A percentile compares a stretch with the other conserved stretches of the same genome.
phyloP scores from a whole-genome alignment of 2,329 filamentous ascomycete genomes.

The Calonectria naviculata region DNA sequence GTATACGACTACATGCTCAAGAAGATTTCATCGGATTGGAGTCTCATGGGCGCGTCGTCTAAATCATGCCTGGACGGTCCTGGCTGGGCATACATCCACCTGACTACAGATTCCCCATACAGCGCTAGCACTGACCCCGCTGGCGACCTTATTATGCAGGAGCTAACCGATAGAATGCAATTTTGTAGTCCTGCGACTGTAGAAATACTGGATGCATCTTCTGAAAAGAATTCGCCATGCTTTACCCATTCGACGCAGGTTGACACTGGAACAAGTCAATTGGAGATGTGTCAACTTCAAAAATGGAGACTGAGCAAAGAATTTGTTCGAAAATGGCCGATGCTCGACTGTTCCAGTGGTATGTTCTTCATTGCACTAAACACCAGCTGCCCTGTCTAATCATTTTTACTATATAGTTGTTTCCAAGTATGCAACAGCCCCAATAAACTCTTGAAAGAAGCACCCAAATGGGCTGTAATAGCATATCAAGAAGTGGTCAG shows the following conservation, averaged over 20 bases:
- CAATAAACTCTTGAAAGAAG: too few relatives aligned
- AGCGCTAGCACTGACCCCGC: background rate
- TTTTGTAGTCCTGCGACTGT: too few relatives aligned
- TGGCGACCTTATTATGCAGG: constrained; percentile 1
- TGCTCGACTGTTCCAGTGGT: constrained; percentile 7
- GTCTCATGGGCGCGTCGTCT: background rate
- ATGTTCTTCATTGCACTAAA: too few relatives aligned
- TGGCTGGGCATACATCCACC: background rate
- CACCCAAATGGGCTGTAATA: too few relatives aligned
- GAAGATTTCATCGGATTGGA: background rate
- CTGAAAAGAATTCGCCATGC: too few relatives aligned
- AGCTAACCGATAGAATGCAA: background rate
- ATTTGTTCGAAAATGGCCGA: constrained; percentile 2
- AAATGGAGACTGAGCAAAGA: constrained; percentile 2
- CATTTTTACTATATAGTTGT: too few relatives aligned
- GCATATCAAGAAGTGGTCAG: too few relatives aligned
- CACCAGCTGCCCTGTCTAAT: too few relatives aligned
- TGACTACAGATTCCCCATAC: background rate
- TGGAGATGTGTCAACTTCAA: background rate
- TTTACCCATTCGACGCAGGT: too few relatives aligned
- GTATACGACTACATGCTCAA: background rate
- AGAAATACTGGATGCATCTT: background rate
- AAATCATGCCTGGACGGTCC: background rate
- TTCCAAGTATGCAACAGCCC: too few relatives aligned
- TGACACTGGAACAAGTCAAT: too few relatives aligned